A percentile compares a stretch with the other conserved stretches of the same genome.
Conservation (phyloP, 2,329 filamentous ascomycete genomes). For the Fusarium brachygibbosum region DNA sequence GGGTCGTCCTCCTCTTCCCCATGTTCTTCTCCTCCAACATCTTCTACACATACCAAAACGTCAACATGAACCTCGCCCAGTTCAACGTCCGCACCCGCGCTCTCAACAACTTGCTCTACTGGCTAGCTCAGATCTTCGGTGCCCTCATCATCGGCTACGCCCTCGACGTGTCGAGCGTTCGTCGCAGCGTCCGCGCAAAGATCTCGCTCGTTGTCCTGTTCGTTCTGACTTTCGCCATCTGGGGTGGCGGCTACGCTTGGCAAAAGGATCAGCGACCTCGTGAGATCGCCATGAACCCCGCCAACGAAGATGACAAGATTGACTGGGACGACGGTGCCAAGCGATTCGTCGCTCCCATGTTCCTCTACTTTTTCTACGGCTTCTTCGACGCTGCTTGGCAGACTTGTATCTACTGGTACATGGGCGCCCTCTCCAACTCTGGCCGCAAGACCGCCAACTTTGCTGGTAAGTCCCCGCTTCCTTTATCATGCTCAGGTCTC, state of each 20-base stretch:
- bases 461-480: constrained; percentile 53
- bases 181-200: constrained; percentile 61
- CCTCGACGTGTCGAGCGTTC: constrained; percentile 60
- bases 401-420: constrained; percentile 66
- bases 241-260: constrained; percentile 75
- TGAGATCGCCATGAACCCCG: constrained; percentile 58
- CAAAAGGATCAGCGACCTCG: constrained; percentile 67
- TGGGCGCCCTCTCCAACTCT: constrained; percentile 93
- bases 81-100: constrained; percentile 70
- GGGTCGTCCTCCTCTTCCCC: constrained; percentile 59
- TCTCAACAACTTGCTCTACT: constrained; percentile 68
- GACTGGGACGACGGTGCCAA: constrained; percentile 61
- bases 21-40: constrained; percentile 69
- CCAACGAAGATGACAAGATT: constrained; percentile 50
- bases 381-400: constrained; percentile 78
- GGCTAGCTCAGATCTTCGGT: constrained; percentile 69
- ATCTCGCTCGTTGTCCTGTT: constrained; percentile 63
- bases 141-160: constrained; percentile 62
- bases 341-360: constrained; percentile 72
- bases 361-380: constrained; percentile 79
- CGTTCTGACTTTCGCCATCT: constrained; percentile 65
- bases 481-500: not conserved
- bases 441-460: constrained; percentile 91
- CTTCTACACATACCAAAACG: constrained; percentile 70
- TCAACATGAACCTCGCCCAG: constrained; percentile 66